Evolutionary conservation across 2,329 filamentous ascomycete species (phyloP), one percentile per base, ranked within the genome.

Genomic region (Cryoendolithus antarcticus): DNA sequence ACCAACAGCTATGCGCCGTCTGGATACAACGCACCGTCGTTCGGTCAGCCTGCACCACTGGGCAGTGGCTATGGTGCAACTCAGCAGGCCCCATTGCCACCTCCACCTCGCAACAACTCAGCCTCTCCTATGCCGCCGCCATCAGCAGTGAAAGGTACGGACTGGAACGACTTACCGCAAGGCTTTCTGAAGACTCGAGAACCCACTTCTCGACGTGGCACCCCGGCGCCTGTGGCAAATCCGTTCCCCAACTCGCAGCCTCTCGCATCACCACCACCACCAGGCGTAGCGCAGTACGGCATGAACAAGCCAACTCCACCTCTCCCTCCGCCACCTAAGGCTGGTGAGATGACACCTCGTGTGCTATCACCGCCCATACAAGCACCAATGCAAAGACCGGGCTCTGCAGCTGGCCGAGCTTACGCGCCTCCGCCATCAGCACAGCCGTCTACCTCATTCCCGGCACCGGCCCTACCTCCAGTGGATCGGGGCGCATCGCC

Each of bases 151-250:
- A 80, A 78, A 55, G 80, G 82, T 47, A 75, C 80, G 21, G 82
- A 83, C 51, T 98, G 91, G 91, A 98, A 98, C 51, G 91, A 98
- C 60, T 81, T 93, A 37, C 91, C 91, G 1, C 74, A 94, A 53
- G 82, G 65, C 40, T 77, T 96, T 49, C 58, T 65, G 34, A 85
- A 89, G 65, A 66, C 73, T 39, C 71, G 81, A n/a, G 48, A 53
- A 29, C 43, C 53, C 4, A 72, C 75, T 9, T 72, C 80, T 13
- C 77, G 88, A 48, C 76, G 80, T 56, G 71, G 71, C 34, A 95
- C 89, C 1, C 86, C 88, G 2, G 36, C 35, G 6, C 68, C 81
- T 3, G 76, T 86, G 37, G 75, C 71, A n/a, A 76, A 82, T 11
- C 84, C 86, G 6, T 93, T 91, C 66, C 72, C 77, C 2, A 75